Conservation (phyloP, 441 rosid genomes). For the Gossypium davidsonii region DNA sequence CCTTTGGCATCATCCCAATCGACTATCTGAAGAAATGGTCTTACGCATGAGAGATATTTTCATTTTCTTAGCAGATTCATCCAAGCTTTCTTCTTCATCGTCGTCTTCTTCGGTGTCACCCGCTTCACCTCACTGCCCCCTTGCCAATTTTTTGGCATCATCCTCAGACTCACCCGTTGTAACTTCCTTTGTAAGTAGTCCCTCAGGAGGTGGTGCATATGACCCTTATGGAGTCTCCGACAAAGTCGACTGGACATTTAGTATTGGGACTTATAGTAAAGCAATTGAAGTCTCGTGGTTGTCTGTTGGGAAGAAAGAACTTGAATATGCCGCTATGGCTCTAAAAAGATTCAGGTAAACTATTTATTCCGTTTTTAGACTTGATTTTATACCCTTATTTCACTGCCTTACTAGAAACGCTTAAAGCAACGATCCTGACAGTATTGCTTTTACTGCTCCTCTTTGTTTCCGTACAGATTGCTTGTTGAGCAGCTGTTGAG, state of each 20-base stretch:
- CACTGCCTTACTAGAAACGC: neutral
- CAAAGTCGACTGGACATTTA: slow-evolving; percentile 41
- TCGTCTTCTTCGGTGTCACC: slow-evolving; percentile 24
- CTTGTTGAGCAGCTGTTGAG: slow-evolving; percentile 58
- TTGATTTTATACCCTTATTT: neutral
- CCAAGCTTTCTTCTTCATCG: slow-evolving; percentile 32
- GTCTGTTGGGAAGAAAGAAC: slow-evolving; percentile 62
- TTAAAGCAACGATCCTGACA: neutral
- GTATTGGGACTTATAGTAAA: slow-evolving; percentile 38
- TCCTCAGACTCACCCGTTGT: slow-evolving; percentile 33
- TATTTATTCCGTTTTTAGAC: neutral
- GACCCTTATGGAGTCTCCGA: slow-evolving; percentile 52
- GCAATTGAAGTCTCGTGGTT: slow-evolving; percentile 60
- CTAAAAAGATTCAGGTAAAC: slow-evolving; percentile 57
- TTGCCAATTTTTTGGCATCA: slow-evolving; percentile 43
- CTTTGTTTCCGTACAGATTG: slow-evolving; percentile 32
- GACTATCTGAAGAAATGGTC: slow-evolving; percentile 63
- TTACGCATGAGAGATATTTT: slow-evolving; percentile 64
- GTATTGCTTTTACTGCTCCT: slow-evolving; percentile 6
- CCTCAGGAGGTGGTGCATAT: slow-evolving; percentile 22
- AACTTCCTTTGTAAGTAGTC: slow-evolving; percentile 28
- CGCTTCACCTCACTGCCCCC: slow-evolving; percentile 41
- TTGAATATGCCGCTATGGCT: slow-evolving; percentile 55
- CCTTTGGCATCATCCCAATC: slow-evolving; percentile 47
- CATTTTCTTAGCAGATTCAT: slow-evolving; percentile 50